Evolutionary conservation across 225 moss, liverwort and hornwort species (phyloP).

Genomic region (Pseudoscleropodium purum): DNA sequence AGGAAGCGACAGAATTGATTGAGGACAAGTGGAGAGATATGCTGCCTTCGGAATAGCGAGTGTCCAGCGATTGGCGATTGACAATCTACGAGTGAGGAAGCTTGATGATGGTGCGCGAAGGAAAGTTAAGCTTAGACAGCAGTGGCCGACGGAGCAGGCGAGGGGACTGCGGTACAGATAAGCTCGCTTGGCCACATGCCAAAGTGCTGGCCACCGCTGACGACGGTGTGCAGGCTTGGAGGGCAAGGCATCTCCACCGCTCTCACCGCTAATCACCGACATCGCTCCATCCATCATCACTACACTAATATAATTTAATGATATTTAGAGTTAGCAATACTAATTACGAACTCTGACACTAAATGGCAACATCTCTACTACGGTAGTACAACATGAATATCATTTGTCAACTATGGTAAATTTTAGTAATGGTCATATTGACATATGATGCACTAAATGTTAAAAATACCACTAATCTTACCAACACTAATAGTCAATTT

Average conservation of each 20-base stretch:
- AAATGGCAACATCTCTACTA: background rate
- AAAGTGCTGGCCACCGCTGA: background rate
- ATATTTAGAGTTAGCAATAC: background rate
- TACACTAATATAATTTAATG: background rate
- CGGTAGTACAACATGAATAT: background rate
- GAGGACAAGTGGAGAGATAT: background rate
- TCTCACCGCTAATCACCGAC: background rate
- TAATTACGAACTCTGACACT: background rate
- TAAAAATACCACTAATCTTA: background rate
- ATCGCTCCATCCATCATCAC: background rate
- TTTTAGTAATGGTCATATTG: background rate
- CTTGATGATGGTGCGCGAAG: background rate
- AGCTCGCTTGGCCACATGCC: background rate
- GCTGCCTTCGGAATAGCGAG: background rate
- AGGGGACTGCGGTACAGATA: background rate
- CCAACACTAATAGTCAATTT: fast-evolving
- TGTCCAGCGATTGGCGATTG: background rate
- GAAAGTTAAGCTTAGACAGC: no score
- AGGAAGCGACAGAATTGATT: background rate
- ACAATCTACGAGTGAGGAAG: background rate
- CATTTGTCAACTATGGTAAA: background rate
- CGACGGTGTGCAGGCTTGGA: background rate
- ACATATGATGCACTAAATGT: background rate
- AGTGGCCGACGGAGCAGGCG: background rate
- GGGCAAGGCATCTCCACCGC: background rate